Percentiles rank a stretch among this genome's conserved stretches.
These are phyloP conservation scores for Cutaneotrichosporon arboriforme DNA, from an alignment of 1,284 basidiomycete species.

Conservation along the genomic window DNA sequence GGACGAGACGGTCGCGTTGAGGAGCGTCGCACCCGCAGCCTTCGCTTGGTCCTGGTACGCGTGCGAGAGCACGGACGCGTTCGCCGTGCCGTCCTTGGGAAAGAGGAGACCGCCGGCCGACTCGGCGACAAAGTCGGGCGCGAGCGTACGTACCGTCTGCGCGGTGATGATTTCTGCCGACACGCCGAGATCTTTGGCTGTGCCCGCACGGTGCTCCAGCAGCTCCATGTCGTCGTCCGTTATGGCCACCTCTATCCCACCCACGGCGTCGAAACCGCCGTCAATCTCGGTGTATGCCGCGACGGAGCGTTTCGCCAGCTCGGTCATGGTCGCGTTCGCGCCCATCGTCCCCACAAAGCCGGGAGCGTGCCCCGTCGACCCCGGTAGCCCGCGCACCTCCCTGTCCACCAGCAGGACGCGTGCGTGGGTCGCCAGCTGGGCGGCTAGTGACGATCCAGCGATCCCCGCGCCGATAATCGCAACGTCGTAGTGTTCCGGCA, in stretches of 20 bases:
- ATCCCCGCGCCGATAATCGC: constrained; percentile 28
- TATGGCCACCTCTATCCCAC: constrained; percentile 20
- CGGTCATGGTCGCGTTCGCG: constrained; percentile 18
- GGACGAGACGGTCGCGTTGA: constrained; percentile 5
- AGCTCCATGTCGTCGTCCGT: background rate
- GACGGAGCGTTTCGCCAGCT: constrained; percentile 22
- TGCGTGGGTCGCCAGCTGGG: constrained; percentile 48
- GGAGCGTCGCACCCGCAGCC: constrained; percentile 11
- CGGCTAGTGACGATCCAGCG: constrained; percentile 41
- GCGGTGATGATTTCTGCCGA: constrained; percentile 7
- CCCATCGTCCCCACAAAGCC: constrained; percentile 30
- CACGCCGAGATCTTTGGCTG: constrained; percentile 11
- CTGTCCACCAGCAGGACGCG: constrained; percentile 51
- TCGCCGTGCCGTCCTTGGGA: constrained; percentile 23
- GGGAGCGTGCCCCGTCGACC: constrained; percentile 31
- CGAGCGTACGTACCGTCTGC: constrained; percentile 8
- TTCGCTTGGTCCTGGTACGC: constrained; percentile 14
- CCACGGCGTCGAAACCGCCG: constrained; percentile 20
- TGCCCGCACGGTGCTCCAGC: constrained; percentile 1
- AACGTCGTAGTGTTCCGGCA: constrained; percentile 15
- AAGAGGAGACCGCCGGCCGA: constrained; percentile 8
- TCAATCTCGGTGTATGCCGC: constrained; percentile 12
- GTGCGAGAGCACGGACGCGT: constrained; percentile 13
- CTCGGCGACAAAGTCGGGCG: constrained; percentile 16
- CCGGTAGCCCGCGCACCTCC: constrained; percentile 19